Evolutionary conservation across 495 filamentous ascomycete genomes (phyloP).

Genomic region (Usnea hakonensis): DNA sequence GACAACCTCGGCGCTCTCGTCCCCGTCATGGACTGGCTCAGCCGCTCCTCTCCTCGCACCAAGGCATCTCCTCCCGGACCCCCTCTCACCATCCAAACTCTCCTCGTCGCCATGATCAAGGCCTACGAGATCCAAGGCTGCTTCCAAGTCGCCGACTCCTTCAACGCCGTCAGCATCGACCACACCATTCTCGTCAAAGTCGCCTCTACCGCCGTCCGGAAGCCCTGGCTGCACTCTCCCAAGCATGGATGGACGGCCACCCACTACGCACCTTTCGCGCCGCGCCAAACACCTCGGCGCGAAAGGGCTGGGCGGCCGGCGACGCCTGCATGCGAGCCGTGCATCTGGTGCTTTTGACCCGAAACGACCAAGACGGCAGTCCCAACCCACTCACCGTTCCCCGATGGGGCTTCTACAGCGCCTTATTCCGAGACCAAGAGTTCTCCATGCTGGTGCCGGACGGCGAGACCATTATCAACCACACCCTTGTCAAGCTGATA

Average conservation of each 20-base stretch:
- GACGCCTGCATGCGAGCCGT: constrained; percentile 41
- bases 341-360: constrained; percentile 30
- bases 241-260: constrained; percentile 38
- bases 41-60: constrained; percentile 17
- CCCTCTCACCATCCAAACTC: not conserved
- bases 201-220: constrained; percentile 36
- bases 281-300: constrained; percentile 31
- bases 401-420: constrained; percentile 36
- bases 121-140: constrained; percentile 44
- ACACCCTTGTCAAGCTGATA: too few relatives aligned
- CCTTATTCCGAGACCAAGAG: too few relatives aligned
- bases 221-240: constrained; percentile 32
- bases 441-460: too few relatives aligned
- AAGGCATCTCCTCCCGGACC: constrained; percentile 21
- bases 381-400: constrained; percentile 27
- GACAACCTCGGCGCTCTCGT: constrained; percentile 41
- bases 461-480: too few relatives aligned
- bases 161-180: constrained; percentile 37
- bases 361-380: constrained; percentile 33
- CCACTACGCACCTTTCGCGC: constrained; percentile 33
- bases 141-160: constrained; percentile 35
- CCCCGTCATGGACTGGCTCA: constrained; percentile 20
- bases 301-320: constrained; percentile 43
- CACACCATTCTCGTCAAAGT: constrained; percentile 42
- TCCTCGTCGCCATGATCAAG: constrained; percentile 34